phyloP scores from a whole-genome alignment of 2,329 filamentous ascomycete species.

The Trichoderma harzianum region DNA sequence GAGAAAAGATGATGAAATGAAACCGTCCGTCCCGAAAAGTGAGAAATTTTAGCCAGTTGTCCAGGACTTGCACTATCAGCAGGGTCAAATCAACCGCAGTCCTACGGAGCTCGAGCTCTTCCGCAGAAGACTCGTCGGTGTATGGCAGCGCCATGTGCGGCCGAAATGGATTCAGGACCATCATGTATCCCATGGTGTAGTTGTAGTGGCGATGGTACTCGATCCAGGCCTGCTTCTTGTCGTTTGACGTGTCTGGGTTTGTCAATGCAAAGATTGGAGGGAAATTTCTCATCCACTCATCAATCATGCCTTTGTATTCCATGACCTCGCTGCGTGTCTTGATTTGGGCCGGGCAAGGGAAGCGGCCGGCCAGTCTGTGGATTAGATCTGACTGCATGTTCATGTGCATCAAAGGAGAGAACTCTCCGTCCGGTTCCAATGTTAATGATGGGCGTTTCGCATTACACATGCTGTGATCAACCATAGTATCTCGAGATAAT shows the following conservation, averaged over 20 bases:
- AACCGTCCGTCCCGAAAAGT: conserved; percentile 46
- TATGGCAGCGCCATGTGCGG: conserved; percentile 37
- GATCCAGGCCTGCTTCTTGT: conserved; percentile 39
- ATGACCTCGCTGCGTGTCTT: conserved; percentile 27
- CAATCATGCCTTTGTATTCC: conserved; percentile 31
- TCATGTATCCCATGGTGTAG: conserved; percentile 43
- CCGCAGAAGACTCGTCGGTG: conserved; percentile 28
- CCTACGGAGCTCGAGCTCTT: conserved; percentile 35
- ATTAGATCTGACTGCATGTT: conserved; percentile 30
- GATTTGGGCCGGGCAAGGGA: conserved; percentile 28
- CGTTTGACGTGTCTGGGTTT: conserved; percentile 39
- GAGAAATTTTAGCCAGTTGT: conserved; percentile 41
- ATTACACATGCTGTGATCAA: conserved; percentile 29
- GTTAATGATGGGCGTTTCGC: conserved; percentile 29
- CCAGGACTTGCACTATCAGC: conserved; percentile 39
- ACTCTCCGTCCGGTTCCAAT: conserved; percentile 27
- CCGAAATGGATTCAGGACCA: conserved; percentile 46
- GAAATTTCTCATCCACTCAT: conserved; percentile 42
- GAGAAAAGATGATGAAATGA: conserved; percentile 48
- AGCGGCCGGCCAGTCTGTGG: conserved; percentile 24
- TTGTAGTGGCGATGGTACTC: conserved; percentile 46
- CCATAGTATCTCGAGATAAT: conserved; percentile 30
- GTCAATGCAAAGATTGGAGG: conserved; percentile 39
- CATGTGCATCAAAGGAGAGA: conserved; percentile 31
- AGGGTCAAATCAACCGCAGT: conserved; percentile 43